These are phyloP conservation scores for Isabelozyma gotoi DNA, from an alignment of 805 yeast species.

Conservation along the genomic window DNA sequence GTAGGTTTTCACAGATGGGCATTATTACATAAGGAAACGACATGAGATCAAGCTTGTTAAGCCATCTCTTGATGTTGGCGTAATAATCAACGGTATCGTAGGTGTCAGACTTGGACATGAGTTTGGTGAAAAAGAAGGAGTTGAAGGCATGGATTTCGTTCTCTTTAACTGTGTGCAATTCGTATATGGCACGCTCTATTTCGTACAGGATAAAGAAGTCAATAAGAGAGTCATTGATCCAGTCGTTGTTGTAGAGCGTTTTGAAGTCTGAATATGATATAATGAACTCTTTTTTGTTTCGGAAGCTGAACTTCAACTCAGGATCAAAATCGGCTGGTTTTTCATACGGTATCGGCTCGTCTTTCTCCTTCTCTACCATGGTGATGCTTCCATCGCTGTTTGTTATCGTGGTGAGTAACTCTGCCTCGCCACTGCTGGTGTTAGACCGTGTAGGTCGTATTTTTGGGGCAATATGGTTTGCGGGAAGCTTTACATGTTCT, in stretches of 20 bases:
- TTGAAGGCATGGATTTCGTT: conserved; percentile 61
- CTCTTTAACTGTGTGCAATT: conserved; percentile 18
- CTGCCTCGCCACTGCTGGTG: not conserved
- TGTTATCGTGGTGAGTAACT: not conserved
- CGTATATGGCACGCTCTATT: conserved; percentile 36
- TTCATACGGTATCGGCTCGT: conserved; percentile 12
- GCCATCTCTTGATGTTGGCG: conserved; percentile 74
- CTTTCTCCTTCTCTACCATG: not conserved
- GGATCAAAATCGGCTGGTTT: conserved; percentile 43
- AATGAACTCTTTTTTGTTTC: conserved; percentile 52
- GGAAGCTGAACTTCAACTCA: conserved; percentile 50
- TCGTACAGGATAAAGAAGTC: conserved; percentile 77
- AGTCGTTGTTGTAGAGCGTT: conserved; percentile 75
- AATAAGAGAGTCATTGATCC: conserved; percentile 87
- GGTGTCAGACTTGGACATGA: conserved; percentile 33
- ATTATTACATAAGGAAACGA: conserved; percentile 61
- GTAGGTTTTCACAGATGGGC: conserved; percentile 79
- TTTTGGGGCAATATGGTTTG: not conserved
- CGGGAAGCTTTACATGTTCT: not conserved
- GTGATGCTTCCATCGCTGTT: not conserved
- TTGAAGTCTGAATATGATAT: conserved; percentile 72
- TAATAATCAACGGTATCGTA: conserved; percentile 41
- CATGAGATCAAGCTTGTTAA: conserved; percentile 60
- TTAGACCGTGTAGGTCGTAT: not conserved
- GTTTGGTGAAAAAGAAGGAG: conserved; percentile 77